Conservation (phyloP, 2,329 filamentous ascomycete species). For the Blumeriella jaapii region DNA sequence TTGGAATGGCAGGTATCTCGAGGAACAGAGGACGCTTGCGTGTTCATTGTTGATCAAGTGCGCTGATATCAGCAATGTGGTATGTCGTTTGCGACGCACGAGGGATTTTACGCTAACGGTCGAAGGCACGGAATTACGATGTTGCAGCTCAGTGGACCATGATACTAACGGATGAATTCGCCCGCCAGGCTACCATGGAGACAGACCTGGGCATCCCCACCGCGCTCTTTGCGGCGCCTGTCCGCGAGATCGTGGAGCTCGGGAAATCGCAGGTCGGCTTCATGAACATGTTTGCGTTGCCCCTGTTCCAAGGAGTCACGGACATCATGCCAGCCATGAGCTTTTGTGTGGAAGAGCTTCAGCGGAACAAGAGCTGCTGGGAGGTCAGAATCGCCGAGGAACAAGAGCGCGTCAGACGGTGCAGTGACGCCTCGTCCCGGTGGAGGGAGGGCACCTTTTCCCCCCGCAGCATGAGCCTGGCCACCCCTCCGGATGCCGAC, state of each 20-base stretch:
- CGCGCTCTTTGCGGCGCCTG: constrained; percentile 73
- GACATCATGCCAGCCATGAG: constrained; percentile 76
- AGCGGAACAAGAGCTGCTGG: constrained; percentile 66
- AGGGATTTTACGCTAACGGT: constrained; percentile 12
- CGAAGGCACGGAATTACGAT: constrained; percentile 70
- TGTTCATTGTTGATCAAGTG: constrained; percentile 95
- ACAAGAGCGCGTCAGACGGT: constrained; percentile 30
- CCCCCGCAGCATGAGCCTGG: constrained; percentile 25
- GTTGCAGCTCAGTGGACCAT: constrained; percentile 82
- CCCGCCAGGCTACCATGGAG: constrained; percentile 88
- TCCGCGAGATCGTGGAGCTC: constrained; percentile 72
- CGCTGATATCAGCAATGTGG: constrained; percentile 96
- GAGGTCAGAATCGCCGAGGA: constrained; percentile 54
- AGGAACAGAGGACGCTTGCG: constrained; percentile 68
- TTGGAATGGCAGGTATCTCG: constrained; percentile 66
- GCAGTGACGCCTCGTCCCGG: constrained; percentile 31
- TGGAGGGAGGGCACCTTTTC: constrained; percentile 25
- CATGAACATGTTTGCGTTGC: constrained; percentile 91
- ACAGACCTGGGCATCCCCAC: constrained; percentile 76
- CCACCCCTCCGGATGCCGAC: constrained; percentile 18
- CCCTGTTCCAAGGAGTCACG: constrained; percentile 78
- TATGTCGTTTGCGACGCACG: constrained; percentile 36
- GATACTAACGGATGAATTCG: constrained; percentile 91
- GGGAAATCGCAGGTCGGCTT: constrained; percentile 86
- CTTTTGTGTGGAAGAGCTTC: constrained; percentile 74